These are phyloP conservation scores for Hirsutella rhossiliensis DNA, from an alignment of 2,329 filamentous ascomycete genomes.

Conservation along the genomic window DNA sequence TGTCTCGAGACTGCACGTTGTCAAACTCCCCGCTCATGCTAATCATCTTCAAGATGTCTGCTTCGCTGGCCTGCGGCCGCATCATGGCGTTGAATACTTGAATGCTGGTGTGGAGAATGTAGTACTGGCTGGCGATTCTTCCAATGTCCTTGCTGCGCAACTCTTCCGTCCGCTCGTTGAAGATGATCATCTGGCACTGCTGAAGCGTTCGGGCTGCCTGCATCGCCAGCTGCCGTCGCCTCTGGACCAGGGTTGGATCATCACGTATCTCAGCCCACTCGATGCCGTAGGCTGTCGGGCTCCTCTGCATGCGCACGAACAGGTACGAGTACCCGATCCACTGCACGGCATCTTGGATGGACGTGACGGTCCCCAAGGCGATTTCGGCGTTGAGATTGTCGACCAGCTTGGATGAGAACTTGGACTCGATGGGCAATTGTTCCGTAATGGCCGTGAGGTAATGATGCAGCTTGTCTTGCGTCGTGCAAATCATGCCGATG, in stretches of 20 bases:
- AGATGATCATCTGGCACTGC: constrained; percentile 97
- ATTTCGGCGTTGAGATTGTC: constrained; percentile 97
- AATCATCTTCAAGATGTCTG: constrained; percentile 91
- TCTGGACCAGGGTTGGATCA: constrained; percentile 76
- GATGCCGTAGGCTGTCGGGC: constrained; percentile 85
- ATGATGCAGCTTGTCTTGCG: constrained; percentile 82
- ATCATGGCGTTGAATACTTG: constrained; percentile 97
- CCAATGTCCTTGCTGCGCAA: constrained; percentile 90
- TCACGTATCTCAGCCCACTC: constrained; percentile 85
- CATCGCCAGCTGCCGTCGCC: constrained; percentile 74
- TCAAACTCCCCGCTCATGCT: constrained; percentile 97
- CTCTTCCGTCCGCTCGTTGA: constrained; percentile 89
- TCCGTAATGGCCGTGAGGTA: constrained; percentile 90
- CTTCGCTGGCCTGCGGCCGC: constrained; percentile 73
- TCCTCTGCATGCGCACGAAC: constrained; percentile 91
- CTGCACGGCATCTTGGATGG: constrained; percentile 82
- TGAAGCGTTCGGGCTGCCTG: constrained; percentile 80
- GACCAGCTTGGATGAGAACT: constrained; percentile 83
- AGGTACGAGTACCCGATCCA: constrained; percentile 98
- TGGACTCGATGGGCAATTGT: constrained; percentile 95
- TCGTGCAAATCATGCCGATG: constrained; percentile 97
- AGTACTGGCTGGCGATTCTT: constrained; percentile 93
- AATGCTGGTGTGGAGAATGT: constrained; percentile 85
- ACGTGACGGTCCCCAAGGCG: constrained; percentile 85
- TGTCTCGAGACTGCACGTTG: constrained; percentile 88